Evolutionary conservation across 2,329 filamentous ascomycete genomes (phyloP).

Genomic region (Tolypocladium tropicale): DNA sequence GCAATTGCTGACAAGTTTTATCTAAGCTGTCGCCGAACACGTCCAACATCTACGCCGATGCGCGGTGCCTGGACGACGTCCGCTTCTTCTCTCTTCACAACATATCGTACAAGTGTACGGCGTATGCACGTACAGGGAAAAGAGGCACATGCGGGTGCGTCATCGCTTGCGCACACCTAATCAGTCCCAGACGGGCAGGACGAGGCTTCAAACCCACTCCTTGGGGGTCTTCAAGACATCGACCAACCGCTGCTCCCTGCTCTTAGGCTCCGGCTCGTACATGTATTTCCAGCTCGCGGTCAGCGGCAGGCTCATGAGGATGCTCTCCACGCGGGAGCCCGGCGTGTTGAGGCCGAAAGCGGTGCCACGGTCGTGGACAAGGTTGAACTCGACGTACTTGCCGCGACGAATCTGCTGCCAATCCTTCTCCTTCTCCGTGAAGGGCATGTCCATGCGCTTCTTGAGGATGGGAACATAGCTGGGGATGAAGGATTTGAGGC

Average conservation of each 20-base stretch:
- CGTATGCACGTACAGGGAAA: background rate
- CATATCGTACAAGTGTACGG: background rate
- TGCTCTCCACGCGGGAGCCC: conserved; percentile 86
- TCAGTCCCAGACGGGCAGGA: background rate
- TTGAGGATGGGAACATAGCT: conserved; percentile 85
- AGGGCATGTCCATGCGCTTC: conserved; percentile 85
- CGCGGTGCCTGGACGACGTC: background rate
- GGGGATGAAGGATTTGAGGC: conserved; percentile 77
- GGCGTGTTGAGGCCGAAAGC: conserved; percentile 91
- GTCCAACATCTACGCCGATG: background rate
- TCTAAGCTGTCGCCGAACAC: background rate
- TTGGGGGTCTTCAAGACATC: conserved; percentile 57
- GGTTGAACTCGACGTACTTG: conserved; percentile 97
- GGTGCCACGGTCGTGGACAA: conserved; percentile 92
- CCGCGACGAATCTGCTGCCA: conserved; percentile 95
- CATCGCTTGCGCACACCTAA: background rate
- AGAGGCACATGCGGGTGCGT: too few relatives aligned
- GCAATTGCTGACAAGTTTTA: background rate
- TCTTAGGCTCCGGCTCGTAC: conserved; percentile 70
- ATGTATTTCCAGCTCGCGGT: conserved; percentile 96
- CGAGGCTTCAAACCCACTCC: conserved; percentile 48
- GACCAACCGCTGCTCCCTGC: conserved; percentile 69
- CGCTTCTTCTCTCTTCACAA: background rate
- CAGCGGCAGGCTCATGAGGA: conserved; percentile 90
- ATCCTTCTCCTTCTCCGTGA: conserved; percentile 73